Evolutionary conservation across 1,284 basidiomycete genomes (phyloP).

Genomic region (Heliocybe sulcata): DNA sequence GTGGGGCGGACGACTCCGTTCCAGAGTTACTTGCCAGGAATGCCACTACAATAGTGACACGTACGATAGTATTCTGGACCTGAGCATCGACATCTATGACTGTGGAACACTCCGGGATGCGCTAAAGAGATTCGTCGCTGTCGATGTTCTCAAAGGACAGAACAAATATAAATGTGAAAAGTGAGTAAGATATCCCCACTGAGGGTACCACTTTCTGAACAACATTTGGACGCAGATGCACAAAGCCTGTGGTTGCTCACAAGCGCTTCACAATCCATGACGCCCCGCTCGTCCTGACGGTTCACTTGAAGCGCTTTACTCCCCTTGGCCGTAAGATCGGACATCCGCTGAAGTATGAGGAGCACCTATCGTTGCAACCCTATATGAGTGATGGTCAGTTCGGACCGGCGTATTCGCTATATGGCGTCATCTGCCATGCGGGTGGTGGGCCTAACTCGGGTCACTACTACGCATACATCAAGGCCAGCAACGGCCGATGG

Average conservation of each 20-base stretch:
- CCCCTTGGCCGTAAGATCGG: conserved; percentile 85
- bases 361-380: conserved; percentile 68
- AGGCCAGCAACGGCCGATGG: conserved; percentile 70
- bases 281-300: conserved; percentile 85
- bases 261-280: conserved; percentile 87
- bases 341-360: conserved; percentile 73
- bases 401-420: conserved; percentile 82
- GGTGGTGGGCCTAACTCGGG: conserved; percentile 92
- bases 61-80: conserved; percentile 91
- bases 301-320: conserved; percentile 97
- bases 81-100: conserved; percentile 82
- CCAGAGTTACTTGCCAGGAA: conserved; percentile 83
- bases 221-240: conserved; percentile 64
- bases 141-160: conserved; percentile 80
- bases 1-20: conserved; percentile 90
- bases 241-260: conserved; percentile 79
- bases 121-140: conserved; percentile 75
- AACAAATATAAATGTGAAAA: conserved; percentile 99
- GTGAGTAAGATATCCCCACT: conserved; percentile 39
- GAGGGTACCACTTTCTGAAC: neutral
- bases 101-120: conserved; percentile 66
- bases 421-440: conserved; percentile 90
- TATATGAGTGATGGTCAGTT: conserved; percentile 80
- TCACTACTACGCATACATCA: conserved; percentile 91
- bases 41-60: conserved; percentile 93